Base-by-base conservation (phyloP, 2,329 filamentous ascomycete genomes). In the Penicillium sclerotiorum region DNA sequence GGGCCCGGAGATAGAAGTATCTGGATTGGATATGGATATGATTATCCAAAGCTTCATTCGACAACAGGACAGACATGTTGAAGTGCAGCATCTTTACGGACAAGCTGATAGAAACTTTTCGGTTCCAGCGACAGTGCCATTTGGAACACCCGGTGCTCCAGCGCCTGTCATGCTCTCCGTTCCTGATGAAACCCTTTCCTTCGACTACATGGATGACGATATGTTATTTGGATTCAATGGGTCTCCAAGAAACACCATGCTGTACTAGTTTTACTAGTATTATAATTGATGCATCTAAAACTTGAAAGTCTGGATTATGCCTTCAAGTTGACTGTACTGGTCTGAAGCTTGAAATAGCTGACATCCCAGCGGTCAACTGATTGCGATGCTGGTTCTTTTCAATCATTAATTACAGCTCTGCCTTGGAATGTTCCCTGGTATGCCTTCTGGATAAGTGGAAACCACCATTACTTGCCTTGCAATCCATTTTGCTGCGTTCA, bases 1-100 rank as follows among this genome's bases (percentile, higher is more conserved):
- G 25, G 52, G 57, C 5, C 52, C 59, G 7, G 61, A 63, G 1
- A 50, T 53, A 17, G 60, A 66, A 17, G 55, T 47, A 12, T 66
- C 71, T 1, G 68, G 66, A 17, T 57, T 75, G n/a, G 71, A 74
- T 39, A 70, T 74, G 18, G 70, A 74, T 42, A 68, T 70, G 32
- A 73, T 75, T 27, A 74, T 74, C 13, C 70, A 71, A 51, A 74
- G 71, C 52, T 74, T 74, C 42, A 69, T 71, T 27, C 64, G 68
- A 11, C 67, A 71, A 46, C 59, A 67, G 28, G 35, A 49, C 39
- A 51, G 40, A 46, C 18, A 30, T 15, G 12, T 8, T n/a, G 54
- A 57, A 13, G 43, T 38, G 1, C 54, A 50, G 11, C 1, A 11
- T 35, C 21, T 21, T 30, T 12, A 28, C 25, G 38, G 51, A 8